These are phyloP conservation scores for Alternaria ethzedia DNA, from an alignment of 2,329 filamentous ascomycete species.

Conservation along the genomic window DNA sequence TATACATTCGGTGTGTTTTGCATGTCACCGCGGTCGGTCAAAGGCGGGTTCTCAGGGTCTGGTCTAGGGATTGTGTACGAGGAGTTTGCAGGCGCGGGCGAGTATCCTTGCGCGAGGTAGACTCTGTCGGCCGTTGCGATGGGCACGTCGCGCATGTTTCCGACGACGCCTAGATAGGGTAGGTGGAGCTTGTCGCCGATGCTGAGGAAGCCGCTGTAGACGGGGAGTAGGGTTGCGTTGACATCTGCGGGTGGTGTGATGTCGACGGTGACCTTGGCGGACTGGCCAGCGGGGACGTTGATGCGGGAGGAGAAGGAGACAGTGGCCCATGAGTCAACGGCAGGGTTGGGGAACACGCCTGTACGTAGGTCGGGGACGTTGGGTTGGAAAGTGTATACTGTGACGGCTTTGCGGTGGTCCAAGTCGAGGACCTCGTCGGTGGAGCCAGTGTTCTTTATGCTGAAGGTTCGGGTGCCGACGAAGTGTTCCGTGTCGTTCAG, in stretches of 20 bases:
- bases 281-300: slow-evolving; percentile 22
- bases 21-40: slow-evolving; percentile 5
- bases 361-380: not conserved
- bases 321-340: slow-evolving; percentile 14
- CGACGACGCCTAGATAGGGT: slow-evolving; percentile 29
- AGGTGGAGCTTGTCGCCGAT: slow-evolving; percentile 16
- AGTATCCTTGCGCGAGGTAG: slow-evolving; percentile 18
- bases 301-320: slow-evolving; percentile 21
- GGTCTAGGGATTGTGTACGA: slow-evolving; percentile 18
- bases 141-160: slow-evolving; percentile 18
- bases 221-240: slow-evolving; percentile 24
- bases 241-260: not conserved
- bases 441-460: slow-evolving; percentile 16
- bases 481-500: slow-evolving; percentile 36
- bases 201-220: slow-evolving; percentile 31
- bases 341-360: slow-evolving; percentile 7
- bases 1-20: slow-evolving; percentile 1
- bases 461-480: slow-evolving; percentile 28
- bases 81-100: slow-evolving; percentile 6
- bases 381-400: slow-evolving; percentile 20
- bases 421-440: not conserved
- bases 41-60: slow-evolving; percentile 11
- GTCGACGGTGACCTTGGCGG: not conserved
- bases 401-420: slow-evolving; percentile 21
- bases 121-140: slow-evolving; percentile 2